Percentiles rank a stretch among this genome's conserved stretches.
Evolutionary conservation across 495 filamentous ascomycete genomes (phyloP).

Genomic region (Alectoria sarmentosa): DNA sequence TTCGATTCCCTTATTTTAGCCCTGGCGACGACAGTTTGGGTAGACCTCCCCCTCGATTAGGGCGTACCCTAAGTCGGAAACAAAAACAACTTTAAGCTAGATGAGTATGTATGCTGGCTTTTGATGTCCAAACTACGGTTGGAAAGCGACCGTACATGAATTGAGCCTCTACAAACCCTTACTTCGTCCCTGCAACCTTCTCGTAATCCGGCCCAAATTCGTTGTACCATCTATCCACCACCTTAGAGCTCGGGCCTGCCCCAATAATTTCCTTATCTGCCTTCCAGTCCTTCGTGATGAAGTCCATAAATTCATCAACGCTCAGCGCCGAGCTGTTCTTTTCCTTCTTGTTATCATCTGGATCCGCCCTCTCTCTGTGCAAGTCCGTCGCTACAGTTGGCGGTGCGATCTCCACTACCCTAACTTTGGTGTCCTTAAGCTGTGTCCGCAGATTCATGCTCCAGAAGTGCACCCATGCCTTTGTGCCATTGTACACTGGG

Average conservation of each 20-base stretch:
- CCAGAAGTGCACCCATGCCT: conserved; percentile 45
- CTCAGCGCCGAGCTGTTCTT: conserved; percentile 36
- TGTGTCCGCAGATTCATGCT: conserved; percentile 41
- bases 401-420: conserved; percentile 42
- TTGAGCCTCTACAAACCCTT: not conserved
- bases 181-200: conserved; percentile 20
- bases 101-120: not conserved
- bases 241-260: conserved; percentile 29
- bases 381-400: conserved; percentile 43
- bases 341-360: conserved; percentile 46
- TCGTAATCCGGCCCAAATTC: conserved; percentile 30
- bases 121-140: not conserved
- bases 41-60: no score
- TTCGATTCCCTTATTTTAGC: no score
- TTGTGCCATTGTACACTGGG: conserved; percentile 44
- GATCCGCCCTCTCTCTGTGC: conserved; percentile 43
- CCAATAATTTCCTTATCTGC: conserved; percentile 35
- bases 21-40: no score
- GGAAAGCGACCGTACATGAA: not conserved
- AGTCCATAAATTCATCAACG: conserved; percentile 42
- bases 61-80: no score
- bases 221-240: conserved; percentile 37
- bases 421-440: conserved; percentile 32
- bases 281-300: conserved; percentile 32
- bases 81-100: no score